Evolutionary conservation across 257 asterid species (phyloP), one percentile per base, ranked within the genome.

Genomic region (Catharanthus roseus): DNA sequence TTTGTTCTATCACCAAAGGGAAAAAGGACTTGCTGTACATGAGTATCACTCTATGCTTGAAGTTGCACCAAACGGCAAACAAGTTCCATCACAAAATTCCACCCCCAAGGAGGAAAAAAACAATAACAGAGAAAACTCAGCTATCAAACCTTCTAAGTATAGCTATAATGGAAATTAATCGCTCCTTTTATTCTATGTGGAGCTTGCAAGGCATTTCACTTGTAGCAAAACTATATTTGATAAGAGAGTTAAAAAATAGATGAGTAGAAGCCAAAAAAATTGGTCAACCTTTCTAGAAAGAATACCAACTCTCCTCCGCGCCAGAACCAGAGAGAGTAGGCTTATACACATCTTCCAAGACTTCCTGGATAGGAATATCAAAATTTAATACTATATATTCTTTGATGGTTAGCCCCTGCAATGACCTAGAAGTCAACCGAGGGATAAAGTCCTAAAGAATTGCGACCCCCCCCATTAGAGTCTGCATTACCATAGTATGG

Each of bases 381-480:
- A 68, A 47, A 82, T 54, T n/a, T 75, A 72, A 70, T 57, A 74
- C 42, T 54, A 29, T 70, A 63, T 71, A 47, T 56, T 39, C 67
- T 55, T 47, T 2, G 53, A 47, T 47, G 21, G 21, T 13, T 47
- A 21, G 21, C 31, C n/a, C 61, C 66, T 70, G n/a, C 36, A 65
- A 18, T 33, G 38, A 16, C 73, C 83, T 85, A 86, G 71, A 75
- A 49, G 74, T 88, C 92, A 67, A 82, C 74, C 1, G 88, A 39
- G 39, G 92, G 92, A 73, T 85, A 85, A 55, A 78, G 77, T 54
- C 90, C 83, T 1, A 80, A 50, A 2, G 82, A 61, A 72, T 67
- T 82, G 10, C 84, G 86, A 10, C 95, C 96, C 21, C 85, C 77
- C 11, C 95, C 96, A 49, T 91, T 91, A 31, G 82, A 76, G 51